phyloP scores from a whole-genome alignment of 2,329 filamentous ascomycete species.

The Saccharata proteae region DNA sequence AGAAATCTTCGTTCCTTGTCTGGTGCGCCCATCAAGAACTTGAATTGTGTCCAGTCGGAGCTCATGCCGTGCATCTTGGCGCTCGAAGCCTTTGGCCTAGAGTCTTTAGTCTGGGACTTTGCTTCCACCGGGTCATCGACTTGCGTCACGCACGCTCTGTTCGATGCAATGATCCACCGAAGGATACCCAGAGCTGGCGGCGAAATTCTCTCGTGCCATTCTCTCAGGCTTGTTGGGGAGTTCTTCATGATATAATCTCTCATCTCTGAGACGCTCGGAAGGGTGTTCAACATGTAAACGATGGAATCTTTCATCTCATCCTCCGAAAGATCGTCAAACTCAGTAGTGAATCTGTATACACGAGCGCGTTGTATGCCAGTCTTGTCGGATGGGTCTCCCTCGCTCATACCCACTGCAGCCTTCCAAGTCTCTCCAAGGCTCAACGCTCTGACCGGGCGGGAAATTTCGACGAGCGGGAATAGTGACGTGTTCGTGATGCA shows the following conservation, averaged over 20 bases:
- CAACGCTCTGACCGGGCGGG: too few relatives aligned
- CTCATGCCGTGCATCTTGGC: too few relatives aligned
- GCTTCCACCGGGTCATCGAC: conserved; percentile 38
- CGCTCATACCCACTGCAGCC: too few relatives aligned
- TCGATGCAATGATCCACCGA: conserved; percentile 83
- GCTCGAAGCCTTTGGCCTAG: too few relatives aligned
- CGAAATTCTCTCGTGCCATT: conserved; percentile 49
- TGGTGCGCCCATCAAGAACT: conserved; percentile 76
- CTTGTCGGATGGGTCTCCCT: background rate
- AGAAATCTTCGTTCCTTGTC: conserved; percentile 74
- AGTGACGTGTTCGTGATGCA: too few relatives aligned
- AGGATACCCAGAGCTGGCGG: conserved; percentile 56
- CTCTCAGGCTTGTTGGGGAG: conserved; percentile 26
- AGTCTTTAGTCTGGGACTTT: conserved; percentile 9
- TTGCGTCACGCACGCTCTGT: conserved; percentile 74
- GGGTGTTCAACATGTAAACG: conserved; percentile 41
- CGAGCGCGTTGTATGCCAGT: background rate
- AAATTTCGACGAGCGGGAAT: too few relatives aligned
- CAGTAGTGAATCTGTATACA: conserved; percentile 28
- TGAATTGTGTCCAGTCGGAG: conserved; percentile 66
- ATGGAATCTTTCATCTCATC: conserved; percentile 38
- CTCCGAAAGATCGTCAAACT: conserved; percentile 44
- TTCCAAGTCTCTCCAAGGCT: too few relatives aligned
- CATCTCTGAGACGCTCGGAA: conserved; percentile 53
- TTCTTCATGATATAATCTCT: conserved; percentile 33